Percentiles rank a stretch among this genome's conserved stretches.
phyloP scores from a whole-genome alignment of 2,329 filamentous ascomycete genomes.

The Cladosporium sphaerospermum region DNA sequence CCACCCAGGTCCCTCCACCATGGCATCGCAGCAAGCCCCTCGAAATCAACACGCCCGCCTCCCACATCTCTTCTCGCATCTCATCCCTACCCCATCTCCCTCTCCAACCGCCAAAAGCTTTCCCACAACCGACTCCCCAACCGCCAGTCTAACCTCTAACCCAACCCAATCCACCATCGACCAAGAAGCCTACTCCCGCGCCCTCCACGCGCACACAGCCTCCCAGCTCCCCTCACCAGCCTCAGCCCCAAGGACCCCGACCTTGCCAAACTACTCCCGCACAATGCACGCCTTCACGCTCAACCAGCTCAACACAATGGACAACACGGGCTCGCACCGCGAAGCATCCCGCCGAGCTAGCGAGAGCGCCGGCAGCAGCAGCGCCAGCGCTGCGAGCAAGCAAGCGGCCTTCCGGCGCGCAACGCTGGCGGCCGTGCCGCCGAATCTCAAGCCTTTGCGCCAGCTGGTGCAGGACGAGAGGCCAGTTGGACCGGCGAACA shows the following conservation, averaged over 20 bases:
- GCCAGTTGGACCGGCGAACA: slow-evolving; percentile 18
- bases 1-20: not conserved
- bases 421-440: not conserved
- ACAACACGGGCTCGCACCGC: slow-evolving; percentile 10
- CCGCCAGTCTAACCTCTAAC: too few relatives aligned
- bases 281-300: slow-evolving; percentile 24
- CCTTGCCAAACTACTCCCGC: slow-evolving; percentile 19
- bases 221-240: slow-evolving; percentile 15
- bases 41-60: slow-evolving; percentile 5
- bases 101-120: too few relatives aligned
- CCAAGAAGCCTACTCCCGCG: slow-evolving; percentile 15
- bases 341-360: not conserved
- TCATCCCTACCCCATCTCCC: too few relatives aligned
- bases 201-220: slow-evolving; percentile 20
- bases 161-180: not conserved
- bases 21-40: not conserved
- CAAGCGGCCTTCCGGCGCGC: not conserved
- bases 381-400: not conserved
- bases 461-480: slow-evolving; percentile 18
- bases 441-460: not conserved
- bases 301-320: slow-evolving; percentile 17
- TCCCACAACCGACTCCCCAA: too few relatives aligned
- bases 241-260: slow-evolving; percentile 8
- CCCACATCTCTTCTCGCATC: slow-evolving; percentile 11
- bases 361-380: not conserved